phyloP scores from a whole-genome alignment of 2,329 filamentous ascomycete species.

The Coniosporium tulheliwenetii region DNA sequence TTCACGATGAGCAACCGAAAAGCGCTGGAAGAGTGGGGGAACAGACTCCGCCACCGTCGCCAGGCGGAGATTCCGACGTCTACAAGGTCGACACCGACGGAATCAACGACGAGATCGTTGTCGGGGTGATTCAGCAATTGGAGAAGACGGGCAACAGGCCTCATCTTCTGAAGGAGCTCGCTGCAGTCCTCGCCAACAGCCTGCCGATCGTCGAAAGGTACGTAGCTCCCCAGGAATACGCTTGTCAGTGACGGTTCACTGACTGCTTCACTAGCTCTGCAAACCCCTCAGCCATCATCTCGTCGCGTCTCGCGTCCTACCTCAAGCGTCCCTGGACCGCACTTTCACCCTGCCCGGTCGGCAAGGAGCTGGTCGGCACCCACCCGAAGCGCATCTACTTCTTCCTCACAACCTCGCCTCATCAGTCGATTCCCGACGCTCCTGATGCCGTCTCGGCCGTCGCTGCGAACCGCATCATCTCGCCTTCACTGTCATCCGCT shows the following conservation, averaged over 20 bases:
- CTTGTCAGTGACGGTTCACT: too few species aligned
- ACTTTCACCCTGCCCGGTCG: constrained; percentile 67
- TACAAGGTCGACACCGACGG: constrained; percentile 59
- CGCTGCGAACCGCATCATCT: constrained; percentile 48
- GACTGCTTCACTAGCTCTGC: constrained; percentile 53
- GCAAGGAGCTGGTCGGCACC: constrained; percentile 81
- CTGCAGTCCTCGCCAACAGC: constrained; percentile 57
- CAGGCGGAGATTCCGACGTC: constrained; percentile 31
- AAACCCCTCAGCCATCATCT: constrained; percentile 89
- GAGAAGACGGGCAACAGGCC: constrained; percentile 83
- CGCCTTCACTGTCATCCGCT: constrained; percentile 68
- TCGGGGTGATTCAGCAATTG: constrained; percentile 75
- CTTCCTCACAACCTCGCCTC: constrained; percentile 78
- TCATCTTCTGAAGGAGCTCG: constrained; percentile 87
- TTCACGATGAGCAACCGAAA: constrained; percentile 32
- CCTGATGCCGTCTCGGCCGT: constrained; percentile 32
- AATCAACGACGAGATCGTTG: constrained; percentile 91
- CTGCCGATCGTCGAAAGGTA: constrained; percentile 86
- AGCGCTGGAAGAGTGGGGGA: constrained; percentile 35
- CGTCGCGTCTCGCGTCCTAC: constrained; percentile 77
- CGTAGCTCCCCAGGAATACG: constrained; percentile 23
- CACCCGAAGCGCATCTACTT: constrained; percentile 95
- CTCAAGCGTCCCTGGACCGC: constrained; percentile 74
- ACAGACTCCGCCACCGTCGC: constrained; percentile 69
- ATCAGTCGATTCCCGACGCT: constrained; percentile 63